Evolutionary conservation across 2,329 filamentous ascomycete species (phyloP), one percentile per base, ranked within the genome.

Genomic region (Epichloe baconii): DNA sequence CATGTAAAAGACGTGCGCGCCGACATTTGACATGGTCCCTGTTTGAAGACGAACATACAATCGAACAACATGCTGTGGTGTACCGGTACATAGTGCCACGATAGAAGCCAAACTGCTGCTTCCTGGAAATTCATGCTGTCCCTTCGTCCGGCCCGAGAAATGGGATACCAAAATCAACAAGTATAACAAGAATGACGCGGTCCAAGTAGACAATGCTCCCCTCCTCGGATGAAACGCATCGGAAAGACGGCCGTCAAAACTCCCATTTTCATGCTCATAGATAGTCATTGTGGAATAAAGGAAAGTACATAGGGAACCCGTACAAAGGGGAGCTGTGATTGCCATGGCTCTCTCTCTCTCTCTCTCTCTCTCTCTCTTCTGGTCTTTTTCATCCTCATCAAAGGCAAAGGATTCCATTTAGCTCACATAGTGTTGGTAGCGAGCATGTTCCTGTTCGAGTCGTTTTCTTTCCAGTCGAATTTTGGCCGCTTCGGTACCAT

Each of bases 401-500:
- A 31, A 7, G 40, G 26, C 40, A 5, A 38, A 19, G 37, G 15
- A 12, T 2, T 23, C 14, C 6, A 11, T 49, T 49, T 5, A 49
- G 15, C 36, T 21, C 21, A 35, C 42, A 34, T 46, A 49, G 14
- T 46, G 51, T 15, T 34, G 48, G 37, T 43, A 43, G 15, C 52
- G 46, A 46, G 36, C 41, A 36, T 51, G 49, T 31, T 52, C 41
- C 47, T 52, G 52, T 35, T 54, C 52, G 6, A 38, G 21, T n/a
- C 50, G 47, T 47, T 50, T 52, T 19, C 52, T 49, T 12, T 54
- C 52, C 37, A 44, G 26, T 36, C 75, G 70, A 50, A 80, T 78
- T 60, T 78, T 78, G 15, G 75, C 72, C 15, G 78, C 78, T 59
- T 80, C 77, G 14, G 77, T 80, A 34, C 78, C 78, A 58, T 82